Conservation (phyloP, 257 asterid species). For the Solanum dulcamara region DNA sequence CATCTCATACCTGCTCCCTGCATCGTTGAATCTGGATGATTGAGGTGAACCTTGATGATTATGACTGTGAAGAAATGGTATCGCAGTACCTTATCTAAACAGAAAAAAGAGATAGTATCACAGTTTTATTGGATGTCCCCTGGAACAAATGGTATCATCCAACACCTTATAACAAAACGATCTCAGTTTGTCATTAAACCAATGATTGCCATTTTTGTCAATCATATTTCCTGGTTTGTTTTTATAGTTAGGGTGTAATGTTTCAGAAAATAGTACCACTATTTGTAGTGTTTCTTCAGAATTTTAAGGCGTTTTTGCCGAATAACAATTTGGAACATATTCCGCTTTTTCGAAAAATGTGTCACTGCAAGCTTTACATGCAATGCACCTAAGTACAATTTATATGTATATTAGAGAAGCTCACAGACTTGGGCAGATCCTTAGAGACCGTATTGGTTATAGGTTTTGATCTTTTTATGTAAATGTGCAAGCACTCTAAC, state of each 20-base stretch:
- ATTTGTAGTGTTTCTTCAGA: not conserved
- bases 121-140: not conserved
- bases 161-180: not conserved
- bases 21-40: not conserved
- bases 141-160: not conserved
- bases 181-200: not conserved
- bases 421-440: not conserved
- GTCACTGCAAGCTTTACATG: not conserved
- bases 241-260: not conserved
- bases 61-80: not conserved
- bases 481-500: not conserved
- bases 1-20: not conserved
- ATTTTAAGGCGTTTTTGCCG: not conserved
- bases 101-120: not conserved
- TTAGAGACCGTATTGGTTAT: not conserved
- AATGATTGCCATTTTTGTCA: not conserved
- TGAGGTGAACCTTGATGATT: not conserved
- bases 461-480: not conserved
- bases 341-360: not conserved
- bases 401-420: not conserved
- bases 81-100: not conserved
- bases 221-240: not conserved
- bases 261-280: not conserved
- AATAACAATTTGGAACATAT: not conserved
- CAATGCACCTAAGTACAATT: not conserved